A percentile compares a stretch with the other conserved stretches of the same genome.
Conservation (phyloP, 148 eudicot genomes). For the Simmondsia chinensis region DNA sequence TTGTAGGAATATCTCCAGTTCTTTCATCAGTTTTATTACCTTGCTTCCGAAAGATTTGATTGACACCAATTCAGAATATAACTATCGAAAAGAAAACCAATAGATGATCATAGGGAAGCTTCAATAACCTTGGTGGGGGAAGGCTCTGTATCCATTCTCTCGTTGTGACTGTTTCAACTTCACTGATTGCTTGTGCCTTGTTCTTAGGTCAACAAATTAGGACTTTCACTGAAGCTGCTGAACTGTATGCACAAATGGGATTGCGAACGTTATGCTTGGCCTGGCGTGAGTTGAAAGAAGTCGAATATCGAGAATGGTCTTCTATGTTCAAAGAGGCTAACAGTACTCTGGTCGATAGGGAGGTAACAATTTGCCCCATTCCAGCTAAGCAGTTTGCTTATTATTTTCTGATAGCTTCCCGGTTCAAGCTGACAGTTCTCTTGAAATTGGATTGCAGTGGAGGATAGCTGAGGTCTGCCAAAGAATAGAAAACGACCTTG, state of each 20-base stretch:
- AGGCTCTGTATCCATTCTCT: too few species aligned
- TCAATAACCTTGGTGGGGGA: too few species aligned
- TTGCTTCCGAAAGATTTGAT: too few species aligned
- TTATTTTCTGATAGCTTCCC: too few species aligned
- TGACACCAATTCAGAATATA: too few species aligned
- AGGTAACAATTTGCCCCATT: too few species aligned
- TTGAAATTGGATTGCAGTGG: conserved; percentile 48
- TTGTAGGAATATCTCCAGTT: too few species aligned
- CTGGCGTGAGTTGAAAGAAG: conserved; percentile 82
- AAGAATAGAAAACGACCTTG: conserved; percentile 67
- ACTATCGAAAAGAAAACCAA: too few species aligned
- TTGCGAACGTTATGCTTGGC: conserved; percentile 90
- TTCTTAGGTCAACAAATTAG: conserved; percentile 68
- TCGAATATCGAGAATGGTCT: conserved; percentile 87
- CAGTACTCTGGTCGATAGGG: conserved; percentile 87
- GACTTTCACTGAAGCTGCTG: conserved; percentile 71
- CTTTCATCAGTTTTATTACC: too few species aligned
- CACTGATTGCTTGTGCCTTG: conserved; percentile 5
- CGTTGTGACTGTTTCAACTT: neutral
- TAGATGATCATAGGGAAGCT: too few species aligned
- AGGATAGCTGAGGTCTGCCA: conserved; percentile 94
- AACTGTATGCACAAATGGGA: conserved; percentile 90
- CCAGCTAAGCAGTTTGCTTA: too few species aligned
- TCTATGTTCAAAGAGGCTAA: conserved; percentile 84
- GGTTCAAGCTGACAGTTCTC: neutral